Base-by-base conservation (phyloP, 106 monocot genomes). In the Xerophyta viscosa region DNA sequence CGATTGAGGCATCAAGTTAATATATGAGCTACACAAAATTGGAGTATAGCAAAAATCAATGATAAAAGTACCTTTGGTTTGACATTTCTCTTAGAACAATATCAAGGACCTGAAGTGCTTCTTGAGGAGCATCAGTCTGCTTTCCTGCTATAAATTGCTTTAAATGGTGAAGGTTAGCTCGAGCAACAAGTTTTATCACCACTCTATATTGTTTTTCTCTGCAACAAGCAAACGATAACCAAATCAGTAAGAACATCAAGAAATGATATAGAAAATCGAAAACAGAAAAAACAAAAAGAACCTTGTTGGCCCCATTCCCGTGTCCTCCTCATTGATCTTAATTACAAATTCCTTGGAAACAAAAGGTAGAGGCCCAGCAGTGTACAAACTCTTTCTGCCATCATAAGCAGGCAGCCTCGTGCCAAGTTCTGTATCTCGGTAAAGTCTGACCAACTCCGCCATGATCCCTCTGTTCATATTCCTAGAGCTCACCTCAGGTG, bases 41-140 rank as follows among this genome's bases (percentile, higher is more conserved):
- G 43, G 22, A 21, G 17, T n/a, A n/a, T n/a, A n/a, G n/a, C n/a
- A n/a, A n/a, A n/a, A n/a, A n/a, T n/a, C n/a, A n/a, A n/a, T n/a
- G n/a, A n/a, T n/a, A 50, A 17, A 18, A 19, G 30, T 31, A 88
- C 94, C 94, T 84, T 53, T 81, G 77, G 58, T 69, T 80, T 12
- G 88, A 80, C 39, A 88, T 66, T 58, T 88, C 83, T 21, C 83
- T 71, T 13, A 88, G 66, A 0, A 88, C 88, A 63, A 88, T 88
- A 41, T 83, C 83, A 52, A 88, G 79, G 20, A 88, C 88, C 64
- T 88, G 88, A 2, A 88, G 72, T 8, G 82, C 83, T 61, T 88
- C 88, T 77, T 88, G 88, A 41, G 88, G 88, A 64, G 79, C 88
- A 71, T 88, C 88, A 28, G 88, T 73, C 19, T 79, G 88, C 46